A percentile compares a stretch with the other conserved stretches of the same genome.
Conservation (phyloP, 106 monocot species). For the Alisma plantagoaquatica region DNA sequence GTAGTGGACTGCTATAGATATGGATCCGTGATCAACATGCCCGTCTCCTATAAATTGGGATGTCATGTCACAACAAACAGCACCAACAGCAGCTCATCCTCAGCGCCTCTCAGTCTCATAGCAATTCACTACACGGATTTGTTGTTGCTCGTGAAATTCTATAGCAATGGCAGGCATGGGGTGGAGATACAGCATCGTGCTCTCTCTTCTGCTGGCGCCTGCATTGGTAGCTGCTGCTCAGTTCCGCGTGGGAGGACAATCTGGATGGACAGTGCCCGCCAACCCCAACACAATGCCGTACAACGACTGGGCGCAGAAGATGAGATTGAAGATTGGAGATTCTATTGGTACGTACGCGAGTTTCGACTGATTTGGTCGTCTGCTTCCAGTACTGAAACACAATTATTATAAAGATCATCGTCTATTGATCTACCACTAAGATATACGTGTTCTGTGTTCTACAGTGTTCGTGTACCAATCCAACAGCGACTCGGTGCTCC, state of each 20-base stretch:
- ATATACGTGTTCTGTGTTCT: no score
- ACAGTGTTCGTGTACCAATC: conserved; percentile 60
- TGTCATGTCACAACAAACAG: no score
- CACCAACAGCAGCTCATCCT: no score
- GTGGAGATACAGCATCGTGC: background rate
- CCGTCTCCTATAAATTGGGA: no score
- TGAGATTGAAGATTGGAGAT: conserved; percentile 70
- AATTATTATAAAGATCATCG: no score
- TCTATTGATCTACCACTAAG: background rate
- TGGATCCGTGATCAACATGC: no score
- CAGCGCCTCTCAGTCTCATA: no score
- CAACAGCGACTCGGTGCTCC: conserved; percentile 56
- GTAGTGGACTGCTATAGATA: no score
- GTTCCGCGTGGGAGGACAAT: conserved; percentile 51
- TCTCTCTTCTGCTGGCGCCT: conserved; percentile 8
- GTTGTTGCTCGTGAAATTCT: no score
- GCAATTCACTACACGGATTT: no score
- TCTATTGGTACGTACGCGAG: conserved; percentile 44
- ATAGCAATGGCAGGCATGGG: background rate
- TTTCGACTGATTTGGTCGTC: background rate
- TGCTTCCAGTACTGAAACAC: background rate
- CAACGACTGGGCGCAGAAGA: conserved; percentile 60
- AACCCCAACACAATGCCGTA: conserved; percentile 31
- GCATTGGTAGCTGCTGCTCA: conserved; percentile 40
- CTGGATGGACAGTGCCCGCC: conserved; percentile 47